These are phyloP conservation scores for Stevia rebaudiana DNA, from an alignment of 140 eudicot genomes.

Conservation along the genomic window DNA sequence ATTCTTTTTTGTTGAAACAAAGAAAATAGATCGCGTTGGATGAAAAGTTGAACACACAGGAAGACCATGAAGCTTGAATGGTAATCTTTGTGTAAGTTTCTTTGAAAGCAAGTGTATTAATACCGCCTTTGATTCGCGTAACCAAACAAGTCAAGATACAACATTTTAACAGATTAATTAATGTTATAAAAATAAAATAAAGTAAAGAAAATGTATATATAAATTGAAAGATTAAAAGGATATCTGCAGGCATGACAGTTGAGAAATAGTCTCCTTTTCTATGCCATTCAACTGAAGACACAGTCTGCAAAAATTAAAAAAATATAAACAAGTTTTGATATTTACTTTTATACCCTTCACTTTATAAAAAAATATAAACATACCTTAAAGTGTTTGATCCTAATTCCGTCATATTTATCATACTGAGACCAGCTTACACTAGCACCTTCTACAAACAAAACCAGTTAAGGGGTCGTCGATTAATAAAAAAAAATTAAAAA, in stretches of 20 bases:
- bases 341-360: neutral
- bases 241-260: constrained; percentile 86
- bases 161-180: constrained; percentile 8
- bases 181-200: neutral
- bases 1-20: constrained; percentile 80
- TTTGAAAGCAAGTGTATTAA: constrained; percentile 80
- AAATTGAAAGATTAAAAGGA: constrained; percentile 45
- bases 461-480: neutral
- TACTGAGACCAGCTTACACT: constrained; percentile 63
- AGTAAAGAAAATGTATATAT: neutral
- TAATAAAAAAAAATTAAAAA: neutral
- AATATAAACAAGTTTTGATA: neutral
- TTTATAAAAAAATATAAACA: neutral
- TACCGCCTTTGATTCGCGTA: constrained; percentile 79
- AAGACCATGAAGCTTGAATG: constrained; percentile 84
- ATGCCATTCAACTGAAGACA: constrained; percentile 94
- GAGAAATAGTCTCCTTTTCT: constrained; percentile 98
- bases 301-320: constrained; percentile 54
- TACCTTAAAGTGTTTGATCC: constrained; percentile 89
- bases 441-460: constrained; percentile 33
- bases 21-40: constrained; percentile 81
- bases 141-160: constrained; percentile 49
- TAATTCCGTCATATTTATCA: constrained; percentile 66
- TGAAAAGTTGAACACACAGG: constrained; percentile 82
- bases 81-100: constrained; percentile 67